Base-by-base conservation (phyloP, 2,329 filamentous ascomycete species). In the Nemania sp. region DNA sequence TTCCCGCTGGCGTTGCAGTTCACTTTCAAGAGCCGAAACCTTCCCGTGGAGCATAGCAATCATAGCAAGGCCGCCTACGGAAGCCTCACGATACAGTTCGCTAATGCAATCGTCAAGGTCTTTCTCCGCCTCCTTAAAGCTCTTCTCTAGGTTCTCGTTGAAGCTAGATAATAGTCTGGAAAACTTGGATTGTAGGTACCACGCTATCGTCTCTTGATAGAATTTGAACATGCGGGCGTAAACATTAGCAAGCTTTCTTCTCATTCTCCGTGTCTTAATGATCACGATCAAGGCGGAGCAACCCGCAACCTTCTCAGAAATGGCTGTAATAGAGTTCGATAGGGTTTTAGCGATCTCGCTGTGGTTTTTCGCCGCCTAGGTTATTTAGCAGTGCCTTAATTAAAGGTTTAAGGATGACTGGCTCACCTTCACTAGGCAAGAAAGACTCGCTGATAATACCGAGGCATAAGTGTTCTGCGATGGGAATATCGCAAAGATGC, bases 151-250 rank as follows among this genome's bases (percentile, higher is more conserved):
- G 35, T 60, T 65, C 5, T 65, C 49, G 24, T 70, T 70, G 27
- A 70, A 70, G 22, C 62, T 54, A 8, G 55, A 57, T 27, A 70
- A 62, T 24, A 56, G 62, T 20, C 69, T 61, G 1, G 56, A 55
- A 18, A 66, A 3, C 47, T 54, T 69, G 11, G 66, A 67, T 13
- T 67, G 27, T 15, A 70, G 51, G 24, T 70, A 69, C 69, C 63
- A 70, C 35, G 57, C 49, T 27, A 70, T 70, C 13, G 60, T 49
- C 29, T 67, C 60, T 4, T 54, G 52, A 20, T 69, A 67, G 60
- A 70, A 70, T n/a, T 59, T 18, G 60, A 70, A 70, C 63, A 70
- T 65, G 32, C 62, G 60, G 13, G 69, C 63, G 22, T 70, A 70
- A 8, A 70, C 66, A 38, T 62, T 64, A 4, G 69, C 69, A 15